Conservation (phyloP, 768 basidiomycete genomes). For the Leccinum incarnatum region DNA sequence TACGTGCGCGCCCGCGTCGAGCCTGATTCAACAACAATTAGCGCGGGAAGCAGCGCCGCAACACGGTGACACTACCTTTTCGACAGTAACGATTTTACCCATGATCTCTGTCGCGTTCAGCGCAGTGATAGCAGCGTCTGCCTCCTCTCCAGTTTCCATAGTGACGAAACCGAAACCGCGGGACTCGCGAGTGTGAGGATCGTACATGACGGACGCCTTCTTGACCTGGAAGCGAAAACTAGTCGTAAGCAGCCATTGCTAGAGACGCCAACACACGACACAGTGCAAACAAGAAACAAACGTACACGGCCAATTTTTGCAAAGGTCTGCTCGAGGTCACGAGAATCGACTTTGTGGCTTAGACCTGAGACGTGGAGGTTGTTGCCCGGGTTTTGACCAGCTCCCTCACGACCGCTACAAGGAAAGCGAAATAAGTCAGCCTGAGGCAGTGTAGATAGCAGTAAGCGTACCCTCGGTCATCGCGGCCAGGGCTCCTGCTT, state of each 20-base stretch:
- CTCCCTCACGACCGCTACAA: constrained; percentile 29
- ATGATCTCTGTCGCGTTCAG: constrained; percentile 81
- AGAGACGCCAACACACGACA: not conserved
- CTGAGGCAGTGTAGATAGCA: not conserved
- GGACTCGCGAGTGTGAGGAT: constrained; percentile 68
- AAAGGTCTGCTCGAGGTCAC: constrained; percentile 86
- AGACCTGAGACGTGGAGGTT: constrained; percentile 64
- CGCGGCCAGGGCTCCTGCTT: constrained; percentile 71
- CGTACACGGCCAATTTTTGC: constrained; percentile 82
- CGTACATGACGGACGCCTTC: constrained; percentile 70
- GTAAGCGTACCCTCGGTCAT: constrained; percentile 53
- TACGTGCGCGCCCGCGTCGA: constrained; percentile 84
- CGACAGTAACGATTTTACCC: constrained; percentile 87
- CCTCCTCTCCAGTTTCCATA: constrained; percentile 81
- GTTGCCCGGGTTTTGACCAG: constrained; percentile 57
- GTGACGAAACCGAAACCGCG: constrained; percentile 90
- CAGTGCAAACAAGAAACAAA: constrained; percentile 5
- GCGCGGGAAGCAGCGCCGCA: not conserved
- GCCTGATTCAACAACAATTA: constrained; percentile 47
- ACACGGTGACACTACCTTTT: constrained; percentile 55
- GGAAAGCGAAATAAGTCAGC: not conserved
- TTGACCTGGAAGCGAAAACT: constrained; percentile 38
- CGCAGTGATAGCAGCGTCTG: constrained; percentile 84
- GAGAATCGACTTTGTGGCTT: constrained; percentile 65
- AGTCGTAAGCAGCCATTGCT: constrained; percentile 6